A percentile compares a stretch with the other conserved stretches of the same genome.
phyloP scores from a whole-genome alignment of 768 basidiomycete species.

The Chalciporus piperatus region DNA sequence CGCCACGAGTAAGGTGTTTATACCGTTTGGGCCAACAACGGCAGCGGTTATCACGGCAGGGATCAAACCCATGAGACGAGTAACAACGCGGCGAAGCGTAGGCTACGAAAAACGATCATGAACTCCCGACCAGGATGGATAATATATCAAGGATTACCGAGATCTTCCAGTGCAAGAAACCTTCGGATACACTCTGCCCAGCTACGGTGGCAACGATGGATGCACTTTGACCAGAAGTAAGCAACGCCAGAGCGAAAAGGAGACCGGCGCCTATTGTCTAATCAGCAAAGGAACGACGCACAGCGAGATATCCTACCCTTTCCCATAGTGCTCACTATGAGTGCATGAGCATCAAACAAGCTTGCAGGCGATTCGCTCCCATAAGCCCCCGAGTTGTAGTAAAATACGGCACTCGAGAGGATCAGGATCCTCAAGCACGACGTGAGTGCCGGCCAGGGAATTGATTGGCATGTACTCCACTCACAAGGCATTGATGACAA shows the following conservation, averaged over 20 bases:
- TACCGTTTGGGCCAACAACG: conserved; percentile 63
- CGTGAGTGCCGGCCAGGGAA: not conserved
- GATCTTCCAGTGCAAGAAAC: conserved; percentile 83
- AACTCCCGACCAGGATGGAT: conserved; percentile 19
- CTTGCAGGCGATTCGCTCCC: conserved; percentile 54
- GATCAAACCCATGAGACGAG: conserved; percentile 76
- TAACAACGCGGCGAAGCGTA: conserved; percentile 73
- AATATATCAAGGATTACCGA: conserved; percentile 48
- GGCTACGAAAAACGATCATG: conserved; percentile 46
- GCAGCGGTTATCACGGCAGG: conserved; percentile 81
- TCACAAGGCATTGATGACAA: conserved; percentile 83
- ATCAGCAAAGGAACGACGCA: not conserved
- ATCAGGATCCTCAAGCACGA: conserved; percentile 62
- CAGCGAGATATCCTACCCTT: conserved; percentile 39
- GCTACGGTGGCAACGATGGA: conserved; percentile 87
- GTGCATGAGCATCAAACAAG: conserved; percentile 79
- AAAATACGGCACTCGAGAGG: conserved; percentile 81
- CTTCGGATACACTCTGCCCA: conserved; percentile 88
- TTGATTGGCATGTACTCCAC: conserved; percentile 18
- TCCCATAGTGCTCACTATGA: conserved; percentile 69
- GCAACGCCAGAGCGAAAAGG: conserved; percentile 84
- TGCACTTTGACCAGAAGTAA: conserved; percentile 86
- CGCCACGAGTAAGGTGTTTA: conserved; percentile 77
- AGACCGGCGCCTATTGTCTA: conserved; percentile 63
- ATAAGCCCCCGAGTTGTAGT: conserved; percentile 43